Evolutionary conservation across 2,329 filamentous ascomycete species (phyloP), one percentile per base, ranked within the genome.

Genomic region (Colletotrichum noveboracense): DNA sequence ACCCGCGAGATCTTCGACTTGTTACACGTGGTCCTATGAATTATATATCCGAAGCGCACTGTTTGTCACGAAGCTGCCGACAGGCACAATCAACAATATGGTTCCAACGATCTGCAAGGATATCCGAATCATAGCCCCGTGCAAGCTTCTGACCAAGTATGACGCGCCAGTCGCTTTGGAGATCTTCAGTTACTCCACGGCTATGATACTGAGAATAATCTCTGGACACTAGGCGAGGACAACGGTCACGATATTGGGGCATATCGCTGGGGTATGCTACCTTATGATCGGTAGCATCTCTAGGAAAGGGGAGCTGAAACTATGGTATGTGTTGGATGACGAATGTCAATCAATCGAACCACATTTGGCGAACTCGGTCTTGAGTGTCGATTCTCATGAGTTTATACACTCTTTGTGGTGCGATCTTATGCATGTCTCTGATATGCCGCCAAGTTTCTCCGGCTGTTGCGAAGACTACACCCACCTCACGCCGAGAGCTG

Each of bases 401-500:
- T 21, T n/a, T 21, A 21, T 13, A 48, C 9, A 21, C 43, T 21
- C 5, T 12, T 12, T 48, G 18, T 12, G 12, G 18, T 48, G 8
- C 5, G 5, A 10, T 48, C 16, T 12, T 18, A 12, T 43, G 5
- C 16, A 38, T 38, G 9, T 38, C 36, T n/a, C 38, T 8, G 18
- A 43, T n/a, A 10, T 43, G 38, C 38, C 5, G 43, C 18, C 3
- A 48, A 21, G 5, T 1, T 48, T 48, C 9, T 43, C 10, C 0
- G 43, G 10, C 10, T 13, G 6, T 21, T 48, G n/a, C 3, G 10
- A 13, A 7, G 18, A n/a, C 43, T 48, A 21, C 1, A 21, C 10
- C 0, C 0, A 0, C n/a, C 6, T 13, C 43, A 7, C 0, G n/a
- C 10, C 21, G n/a, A 48, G 0, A 21, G 1, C 0, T 13, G 2